Conservation (phyloP, 306 rosid species). For the Psophocarpus tetragonolobus region DNA sequence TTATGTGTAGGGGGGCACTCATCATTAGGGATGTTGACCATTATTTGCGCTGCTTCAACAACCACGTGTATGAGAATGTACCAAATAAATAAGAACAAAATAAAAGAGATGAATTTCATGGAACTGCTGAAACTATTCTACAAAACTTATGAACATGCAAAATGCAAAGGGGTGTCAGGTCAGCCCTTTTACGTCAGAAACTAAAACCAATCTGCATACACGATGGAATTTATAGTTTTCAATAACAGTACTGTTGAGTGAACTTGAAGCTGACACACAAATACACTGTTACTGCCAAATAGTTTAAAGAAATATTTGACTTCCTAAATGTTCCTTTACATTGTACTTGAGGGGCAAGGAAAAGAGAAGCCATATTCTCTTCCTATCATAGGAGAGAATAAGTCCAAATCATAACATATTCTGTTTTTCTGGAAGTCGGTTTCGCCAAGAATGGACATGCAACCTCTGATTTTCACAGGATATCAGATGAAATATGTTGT, state of each 20-base stretch:
- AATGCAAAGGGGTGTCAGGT: background rate
- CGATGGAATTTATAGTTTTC: background rate
- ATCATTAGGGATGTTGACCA: background rate
- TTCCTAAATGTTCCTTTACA: background rate
- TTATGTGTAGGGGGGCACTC: conserved; percentile 5
- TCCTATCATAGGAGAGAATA: background rate
- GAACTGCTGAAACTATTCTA: background rate
- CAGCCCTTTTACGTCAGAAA: background rate
- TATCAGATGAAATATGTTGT: background rate
- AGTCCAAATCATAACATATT: background rate
- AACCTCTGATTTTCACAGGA: conserved; percentile 11
- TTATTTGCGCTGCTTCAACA: conserved; percentile 1
- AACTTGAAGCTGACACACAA: conserved; percentile 19
- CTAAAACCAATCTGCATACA: background rate
- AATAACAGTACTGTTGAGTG: background rate
- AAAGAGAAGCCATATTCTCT: conserved; percentile 1
- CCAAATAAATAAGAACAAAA: background rate
- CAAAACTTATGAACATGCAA: background rate
- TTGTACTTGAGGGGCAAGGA: conserved; percentile 6
- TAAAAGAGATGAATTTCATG: conserved; percentile 4
- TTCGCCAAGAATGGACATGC: conserved; percentile 6
- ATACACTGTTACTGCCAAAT: conserved; percentile 1
- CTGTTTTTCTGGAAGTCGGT: background rate
- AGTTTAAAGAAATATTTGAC: conserved; percentile 6
- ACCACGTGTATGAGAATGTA: background rate